Evolutionary conservation across 768 basidiomycete species (phyloP), one percentile per base, ranked within the genome.

Genomic region (Tricholomella constricta): DNA sequence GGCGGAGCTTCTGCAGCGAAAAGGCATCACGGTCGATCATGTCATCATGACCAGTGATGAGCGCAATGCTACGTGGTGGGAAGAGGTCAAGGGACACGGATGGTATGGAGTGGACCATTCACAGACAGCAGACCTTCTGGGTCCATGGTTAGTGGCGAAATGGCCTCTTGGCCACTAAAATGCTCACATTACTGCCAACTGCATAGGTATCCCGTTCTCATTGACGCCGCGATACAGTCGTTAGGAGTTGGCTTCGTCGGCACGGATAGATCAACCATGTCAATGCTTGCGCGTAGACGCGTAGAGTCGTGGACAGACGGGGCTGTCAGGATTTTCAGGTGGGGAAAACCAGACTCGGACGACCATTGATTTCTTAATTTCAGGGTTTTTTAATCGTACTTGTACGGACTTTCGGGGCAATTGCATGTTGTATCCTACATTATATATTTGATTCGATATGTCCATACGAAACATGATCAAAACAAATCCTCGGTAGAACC

Each of bases 211-310:
- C 85, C 87, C 11, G 70, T 86, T n/a, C 68, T 91, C 45, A 77
- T 90, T 45, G 88, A 90, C 61, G 85, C 86, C 3, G 83, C 81
- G 8, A 80, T 89, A 51, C 89, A 91, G 61, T 85, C 86, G 0
- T 71, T 69, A 34, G 88, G 83, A 19, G 64, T 74, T 10, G 89
- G 87, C 2, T 85, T 91, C 61, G 80, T 91, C 12, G 89, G 88
- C 8, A 89, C 87, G 1, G 79, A 86, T 57, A 62, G 74, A 36
- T 89, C 87, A 29, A 90, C 89, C 4, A 88, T 89, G 81, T 83
- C 85, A 2, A 70, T 81, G 40, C 57, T 91, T 26, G 85, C 88
- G 6, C 75, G 76, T 17, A 78, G 84, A n/a, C 74, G 89, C 22
- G 86, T 86, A 22, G 71, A 83, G 59, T 79, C 84, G 22, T 91